Conservation (phyloP, 2,329 filamentous ascomycete genomes). For the Alternaria atra region DNA sequence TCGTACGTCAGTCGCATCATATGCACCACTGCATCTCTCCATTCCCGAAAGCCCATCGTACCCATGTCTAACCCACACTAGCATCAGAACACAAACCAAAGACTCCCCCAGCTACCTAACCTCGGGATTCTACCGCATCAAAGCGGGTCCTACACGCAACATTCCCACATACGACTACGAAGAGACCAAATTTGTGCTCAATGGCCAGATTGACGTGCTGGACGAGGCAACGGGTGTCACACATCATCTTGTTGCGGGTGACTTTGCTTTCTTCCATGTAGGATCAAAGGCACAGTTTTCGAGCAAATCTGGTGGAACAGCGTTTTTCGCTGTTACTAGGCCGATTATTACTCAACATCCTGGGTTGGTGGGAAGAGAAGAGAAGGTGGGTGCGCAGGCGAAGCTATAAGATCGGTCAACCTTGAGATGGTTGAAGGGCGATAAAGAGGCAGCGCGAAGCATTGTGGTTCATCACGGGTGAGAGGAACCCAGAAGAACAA, state of each 20-base stretch:
- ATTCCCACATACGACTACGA: conserved; percentile 35
- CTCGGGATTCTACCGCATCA: conserved; percentile 39
- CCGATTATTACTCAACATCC: conserved; percentile 31
- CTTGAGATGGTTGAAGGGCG: fast-evolving
- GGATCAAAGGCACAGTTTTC: conserved; percentile 36
- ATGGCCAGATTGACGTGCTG: conserved; percentile 36
- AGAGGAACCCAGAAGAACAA: background rate
- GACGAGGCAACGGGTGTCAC: conserved; percentile 37
- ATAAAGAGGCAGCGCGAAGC: background rate
- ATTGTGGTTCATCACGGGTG: background rate
- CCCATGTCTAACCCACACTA: background rate
- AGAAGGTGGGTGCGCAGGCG: conserved; percentile 15
- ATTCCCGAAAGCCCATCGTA: no score
- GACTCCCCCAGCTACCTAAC: conserved; percentile 34
- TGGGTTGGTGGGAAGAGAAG: conserved; percentile 29
- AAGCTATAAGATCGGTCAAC: conserved; percentile 14
- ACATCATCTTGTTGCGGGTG: conserved; percentile 36
- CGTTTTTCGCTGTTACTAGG: conserved; percentile 37
- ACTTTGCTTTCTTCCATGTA: conserved; percentile 40
- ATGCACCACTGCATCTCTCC: no score
- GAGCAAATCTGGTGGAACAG: conserved; percentile 31
- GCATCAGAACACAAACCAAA: conserved; percentile 32
- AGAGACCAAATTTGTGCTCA: conserved; percentile 38
- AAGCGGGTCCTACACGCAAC: conserved; percentile 29
- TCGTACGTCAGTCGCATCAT: conserved; percentile 18